Percentiles rank a stretch among this genome's conserved stretches.
Conservation (phyloP, 148 eudicot genomes). For the Persicaria maculosa region DNA sequence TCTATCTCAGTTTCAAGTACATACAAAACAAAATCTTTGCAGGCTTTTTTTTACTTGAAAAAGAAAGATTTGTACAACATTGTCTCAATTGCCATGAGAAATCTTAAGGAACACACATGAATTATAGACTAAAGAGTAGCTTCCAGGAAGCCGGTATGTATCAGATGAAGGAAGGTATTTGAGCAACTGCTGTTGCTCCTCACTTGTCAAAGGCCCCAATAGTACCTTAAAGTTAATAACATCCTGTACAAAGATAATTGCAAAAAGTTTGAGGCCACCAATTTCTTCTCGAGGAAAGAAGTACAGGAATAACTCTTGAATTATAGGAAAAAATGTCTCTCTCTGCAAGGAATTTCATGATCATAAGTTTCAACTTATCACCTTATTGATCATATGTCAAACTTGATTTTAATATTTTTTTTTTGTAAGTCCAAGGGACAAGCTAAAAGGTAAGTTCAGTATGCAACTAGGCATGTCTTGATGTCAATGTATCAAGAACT, state of each 20-base stretch:
- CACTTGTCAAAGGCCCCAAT: slow-evolving; percentile 42
- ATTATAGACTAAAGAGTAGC: slow-evolving; percentile 42
- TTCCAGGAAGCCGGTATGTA: slow-evolving; percentile 37
- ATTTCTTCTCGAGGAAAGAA: background rate
- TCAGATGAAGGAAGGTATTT: slow-evolving; percentile 64
- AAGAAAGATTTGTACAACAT: too few species aligned
- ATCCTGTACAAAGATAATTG: slow-evolving; percentile 45
- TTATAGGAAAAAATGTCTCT: too few species aligned
- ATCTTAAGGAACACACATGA: background rate
- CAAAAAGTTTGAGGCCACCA: background rate
- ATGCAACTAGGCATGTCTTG: background rate
- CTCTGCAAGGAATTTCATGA: background rate
- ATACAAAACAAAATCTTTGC: background rate
- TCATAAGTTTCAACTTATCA: background rate
- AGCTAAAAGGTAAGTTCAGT: too few species aligned
- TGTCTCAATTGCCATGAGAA: background rate
- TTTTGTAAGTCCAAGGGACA: too few species aligned
- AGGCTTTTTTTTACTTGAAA: background rate
- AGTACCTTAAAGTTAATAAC: slow-evolving; percentile 52
- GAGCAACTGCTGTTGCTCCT: slow-evolving; percentile 69
- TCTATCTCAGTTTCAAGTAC: background rate
- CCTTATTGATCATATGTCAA: too few species aligned
- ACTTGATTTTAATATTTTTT: too few species aligned
- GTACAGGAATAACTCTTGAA: background rate
- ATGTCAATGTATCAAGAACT: background rate